These are phyloP conservation scores for Pythium rishiriense DNA, from an alignment of 352 stramenopile species.

Conservation along the genomic window DNA sequence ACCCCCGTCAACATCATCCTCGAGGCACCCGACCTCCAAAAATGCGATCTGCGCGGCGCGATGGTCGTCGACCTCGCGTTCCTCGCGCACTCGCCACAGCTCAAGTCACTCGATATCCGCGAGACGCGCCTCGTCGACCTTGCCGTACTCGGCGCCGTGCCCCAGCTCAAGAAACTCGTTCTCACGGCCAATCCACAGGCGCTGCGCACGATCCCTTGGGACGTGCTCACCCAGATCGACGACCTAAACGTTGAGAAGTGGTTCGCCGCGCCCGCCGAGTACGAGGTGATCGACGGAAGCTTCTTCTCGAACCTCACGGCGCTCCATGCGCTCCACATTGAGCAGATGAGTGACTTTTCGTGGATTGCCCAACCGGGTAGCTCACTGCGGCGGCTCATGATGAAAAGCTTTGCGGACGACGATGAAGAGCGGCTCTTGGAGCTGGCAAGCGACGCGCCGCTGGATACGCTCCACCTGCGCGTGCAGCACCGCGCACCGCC, in stretches of 20 bases:
- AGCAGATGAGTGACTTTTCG: conserved; percentile 31
- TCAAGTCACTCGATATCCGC: conserved; percentile 26
- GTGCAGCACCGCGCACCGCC: conserved; percentile 23
- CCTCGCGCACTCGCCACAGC: conserved; percentile 12
- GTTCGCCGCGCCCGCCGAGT: conserved; percentile 23
- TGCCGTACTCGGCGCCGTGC: not conserved
- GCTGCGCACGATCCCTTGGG: conserved; percentile 22
- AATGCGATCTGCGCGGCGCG: conserved; percentile 21
- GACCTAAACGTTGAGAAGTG: conserved; percentile 28
- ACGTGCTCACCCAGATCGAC: conserved; percentile 14
- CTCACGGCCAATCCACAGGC: conserved; percentile 23
- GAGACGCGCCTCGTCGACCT: conserved; percentile 23
- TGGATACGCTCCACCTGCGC: conserved; percentile 24
- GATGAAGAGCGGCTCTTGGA: conserved; percentile 26
- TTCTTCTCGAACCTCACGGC: conserved; percentile 21
- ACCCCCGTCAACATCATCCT: conserved; percentile 18
- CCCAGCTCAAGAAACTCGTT: conserved; percentile 23
- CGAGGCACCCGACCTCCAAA: conserved; percentile 22
- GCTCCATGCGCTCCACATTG: conserved; percentile 22
- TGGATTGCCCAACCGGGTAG: conserved; percentile 20
- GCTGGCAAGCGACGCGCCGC: conserved; percentile 7
- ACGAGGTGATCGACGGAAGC: conserved; percentile 28
- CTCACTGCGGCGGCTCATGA: conserved; percentile 23
- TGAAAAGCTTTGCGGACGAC: conserved; percentile 23
- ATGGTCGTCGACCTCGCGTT: conserved; percentile 21